A percentile compares a stretch with the other conserved stretches of the same genome.
These are phyloP conservation scores for Didymellaceae sp. DNA, from an alignment of 2,329 filamentous ascomycete genomes.

Conservation along the genomic window DNA sequence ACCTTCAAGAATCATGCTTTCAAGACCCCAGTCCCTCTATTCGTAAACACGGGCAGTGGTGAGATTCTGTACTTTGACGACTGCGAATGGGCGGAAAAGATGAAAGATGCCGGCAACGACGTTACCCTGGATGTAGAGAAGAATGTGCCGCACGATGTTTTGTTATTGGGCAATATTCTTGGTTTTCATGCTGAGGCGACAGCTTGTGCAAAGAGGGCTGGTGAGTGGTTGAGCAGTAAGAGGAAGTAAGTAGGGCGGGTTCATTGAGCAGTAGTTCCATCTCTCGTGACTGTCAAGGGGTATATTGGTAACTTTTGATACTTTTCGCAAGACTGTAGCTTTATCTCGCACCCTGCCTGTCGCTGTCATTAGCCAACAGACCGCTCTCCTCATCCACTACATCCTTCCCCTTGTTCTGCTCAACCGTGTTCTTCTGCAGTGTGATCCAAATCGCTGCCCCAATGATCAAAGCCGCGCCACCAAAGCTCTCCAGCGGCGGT, in stretches of 20 bases:
- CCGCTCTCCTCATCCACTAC: conserved; percentile 31
- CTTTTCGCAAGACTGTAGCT: too few relatives aligned
- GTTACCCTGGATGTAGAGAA: conserved; percentile 52
- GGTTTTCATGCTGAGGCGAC: conserved; percentile 53
- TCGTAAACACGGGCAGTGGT: conserved; percentile 49
- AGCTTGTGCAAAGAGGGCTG: conserved; percentile 46
- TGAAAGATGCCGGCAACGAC: conserved; percentile 50
- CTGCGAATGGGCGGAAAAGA: conserved; percentile 46
- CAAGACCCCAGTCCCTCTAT: conserved; percentile 49
- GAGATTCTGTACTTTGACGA: conserved; percentile 54
- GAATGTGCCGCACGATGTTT: conserved; percentile 55
- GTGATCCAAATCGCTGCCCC: conserved; percentile 37
- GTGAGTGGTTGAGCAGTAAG: conserved; percentile 42
- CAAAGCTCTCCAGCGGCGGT: conserved; percentile 32
- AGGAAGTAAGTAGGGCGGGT: not conserved
- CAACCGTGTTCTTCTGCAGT: conserved; percentile 27
- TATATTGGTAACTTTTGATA: too few relatives aligned
- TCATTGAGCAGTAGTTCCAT: too few relatives aligned
- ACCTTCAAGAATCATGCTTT: conserved; percentile 50
- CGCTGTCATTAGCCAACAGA: conserved; percentile 19
- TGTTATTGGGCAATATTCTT: conserved; percentile 49
- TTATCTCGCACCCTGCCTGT: not conserved
- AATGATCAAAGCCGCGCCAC: conserved; percentile 34
- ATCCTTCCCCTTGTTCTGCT: conserved; percentile 4
- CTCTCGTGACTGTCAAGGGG: too few relatives aligned